These are phyloP conservation scores for Fistulifera solaris DNA, from an alignment of 108 stramenopile genomes.

Conservation along the genomic window DNA sequence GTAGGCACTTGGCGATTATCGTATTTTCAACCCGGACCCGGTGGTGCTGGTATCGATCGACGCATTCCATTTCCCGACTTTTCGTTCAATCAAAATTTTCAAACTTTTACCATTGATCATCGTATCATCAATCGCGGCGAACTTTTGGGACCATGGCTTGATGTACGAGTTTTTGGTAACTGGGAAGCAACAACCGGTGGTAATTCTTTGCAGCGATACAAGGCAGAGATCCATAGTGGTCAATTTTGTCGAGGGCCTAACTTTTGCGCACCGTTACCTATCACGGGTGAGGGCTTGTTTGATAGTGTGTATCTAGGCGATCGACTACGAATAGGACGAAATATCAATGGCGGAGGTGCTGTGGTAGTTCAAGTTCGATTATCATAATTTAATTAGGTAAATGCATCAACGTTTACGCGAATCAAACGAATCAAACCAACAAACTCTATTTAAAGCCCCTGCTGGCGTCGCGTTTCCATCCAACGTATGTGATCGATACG, in stretches of 20 bases:
- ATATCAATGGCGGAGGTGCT: slow-evolving; percentile 48
- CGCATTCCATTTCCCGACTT: slow-evolving; percentile 49
- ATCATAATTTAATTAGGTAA: background rate
- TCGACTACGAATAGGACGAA: slow-evolving; percentile 39
- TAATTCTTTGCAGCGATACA: slow-evolving; percentile 11
- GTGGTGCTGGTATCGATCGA: slow-evolving; percentile 38
- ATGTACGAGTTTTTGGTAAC: too few species aligned
- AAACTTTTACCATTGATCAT: slow-evolving; percentile 19
- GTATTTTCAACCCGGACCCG: slow-evolving; percentile 43
- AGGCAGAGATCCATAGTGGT: slow-evolving; percentile 28
- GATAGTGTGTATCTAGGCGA: slow-evolving; percentile 41
- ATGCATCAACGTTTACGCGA: too few species aligned
- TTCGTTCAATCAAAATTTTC: slow-evolving; percentile 35
- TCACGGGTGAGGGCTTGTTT: slow-evolving; percentile 35
- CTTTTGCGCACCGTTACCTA: slow-evolving; percentile 30
- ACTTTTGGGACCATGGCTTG: too few species aligned
- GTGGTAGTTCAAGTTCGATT: slow-evolving; percentile 40
- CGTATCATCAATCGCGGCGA: too few species aligned
- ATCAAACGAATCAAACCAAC: too few species aligned
- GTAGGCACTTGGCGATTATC: slow-evolving; percentile 30
- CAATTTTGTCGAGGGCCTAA: slow-evolving; percentile 15
- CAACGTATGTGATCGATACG: slow-evolving; percentile 22
- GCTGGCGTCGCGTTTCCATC: slow-evolving; percentile 1
- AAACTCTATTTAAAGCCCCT: background rate
- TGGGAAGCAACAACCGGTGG: background rate